Base-by-base conservation (phyloP, 192 early-diverging fungal genomes). In the Mortierella hygrophila region DNA sequence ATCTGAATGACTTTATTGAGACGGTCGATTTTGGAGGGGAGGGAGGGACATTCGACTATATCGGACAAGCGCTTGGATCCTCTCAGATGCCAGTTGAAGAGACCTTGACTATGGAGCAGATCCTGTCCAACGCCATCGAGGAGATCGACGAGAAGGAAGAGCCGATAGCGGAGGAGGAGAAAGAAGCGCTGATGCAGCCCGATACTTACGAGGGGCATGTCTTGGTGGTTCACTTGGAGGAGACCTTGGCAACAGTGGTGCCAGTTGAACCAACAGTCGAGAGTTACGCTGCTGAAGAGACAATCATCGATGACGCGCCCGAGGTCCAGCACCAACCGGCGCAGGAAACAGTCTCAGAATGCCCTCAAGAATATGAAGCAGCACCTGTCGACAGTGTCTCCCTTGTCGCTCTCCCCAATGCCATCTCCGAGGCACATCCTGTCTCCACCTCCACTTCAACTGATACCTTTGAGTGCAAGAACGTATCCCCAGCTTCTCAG, bases 1-100 rank as follows among this genome's bases (percentile, higher is more conserved):
- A 74, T 29, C 52, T 74, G 79, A 47, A 80, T 55, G 79, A 80
- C 44, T 74, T 72, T 60, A 55, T 70, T 13, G 41, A 65, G 41
- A 80, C 18, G 21, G 60, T 73, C 8, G 60, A 74, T 18, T 20
- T 74, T 20, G 40, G 68, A 44, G 52, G 52, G 4, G 57, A 72
- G 40, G 77, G 71, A 23, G 77, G 71, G 29, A 65, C 60, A 32
- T 65, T 65, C 60, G 60, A 65, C 11, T 65, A 65, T 23, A 65
- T 65, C 11, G 60, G 29, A 1, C 60, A 65, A 35, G 60, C 60
- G 23, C 29, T 65, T 65, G 60, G 60, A 15, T 32, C 60, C 9
- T 11, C 60, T 72, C 71, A 44, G 44, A 32, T 5, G 44, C 15
- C 69, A 9, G 46, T 75, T 40, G 79, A 75, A 3, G 79, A 75